These are phyloP conservation scores for Trichoderma breve DNA, from an alignment of 2,329 filamentous ascomycete species.

Conservation along the genomic window DNA sequence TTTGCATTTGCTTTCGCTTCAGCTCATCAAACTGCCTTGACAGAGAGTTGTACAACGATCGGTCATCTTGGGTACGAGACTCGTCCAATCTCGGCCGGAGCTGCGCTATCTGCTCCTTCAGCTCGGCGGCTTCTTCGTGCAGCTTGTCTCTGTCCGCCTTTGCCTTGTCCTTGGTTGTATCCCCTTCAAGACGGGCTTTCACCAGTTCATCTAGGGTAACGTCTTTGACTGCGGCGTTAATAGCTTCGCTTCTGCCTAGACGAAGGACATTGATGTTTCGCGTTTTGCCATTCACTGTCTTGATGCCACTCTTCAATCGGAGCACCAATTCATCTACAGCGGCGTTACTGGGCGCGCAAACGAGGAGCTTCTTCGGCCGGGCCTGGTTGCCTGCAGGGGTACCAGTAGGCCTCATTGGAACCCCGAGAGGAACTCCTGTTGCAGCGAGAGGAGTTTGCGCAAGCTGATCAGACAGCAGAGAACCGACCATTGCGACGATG, in stretches of 20 bases:
- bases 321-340: constrained; percentile 95
- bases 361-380: constrained; percentile 75
- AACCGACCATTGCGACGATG: constrained; percentile 92
- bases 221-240: constrained; percentile 84
- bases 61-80: constrained; percentile 56
- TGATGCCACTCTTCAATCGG: constrained; percentile 84
- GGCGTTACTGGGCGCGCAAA: constrained; percentile 98
- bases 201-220: constrained; percentile 94
- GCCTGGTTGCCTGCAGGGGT: constrained; percentile 29
- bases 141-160: constrained; percentile 57
- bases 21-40: constrained; percentile 75
- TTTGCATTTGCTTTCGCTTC: constrained; percentile 68
- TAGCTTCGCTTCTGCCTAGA: constrained; percentile 85
- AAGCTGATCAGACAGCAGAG: constrained; percentile 52
- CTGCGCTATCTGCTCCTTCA: constrained; percentile 72
- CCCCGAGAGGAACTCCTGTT: constrained; percentile 34
- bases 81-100: constrained; percentile 71
- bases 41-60: constrained; percentile 51
- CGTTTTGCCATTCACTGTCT: constrained; percentile 67
- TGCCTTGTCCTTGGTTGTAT: constrained; percentile 57
- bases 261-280: constrained; percentile 85
- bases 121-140: constrained; percentile 62
- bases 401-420: constrained; percentile 31
- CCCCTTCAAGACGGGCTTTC: constrained; percentile 64
- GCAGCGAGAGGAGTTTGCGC: constrained; percentile 32